These are phyloP conservation scores for Glebionis coronaria DNA, from an alignment of 129 eudicot species.

Conservation along the genomic window DNA sequence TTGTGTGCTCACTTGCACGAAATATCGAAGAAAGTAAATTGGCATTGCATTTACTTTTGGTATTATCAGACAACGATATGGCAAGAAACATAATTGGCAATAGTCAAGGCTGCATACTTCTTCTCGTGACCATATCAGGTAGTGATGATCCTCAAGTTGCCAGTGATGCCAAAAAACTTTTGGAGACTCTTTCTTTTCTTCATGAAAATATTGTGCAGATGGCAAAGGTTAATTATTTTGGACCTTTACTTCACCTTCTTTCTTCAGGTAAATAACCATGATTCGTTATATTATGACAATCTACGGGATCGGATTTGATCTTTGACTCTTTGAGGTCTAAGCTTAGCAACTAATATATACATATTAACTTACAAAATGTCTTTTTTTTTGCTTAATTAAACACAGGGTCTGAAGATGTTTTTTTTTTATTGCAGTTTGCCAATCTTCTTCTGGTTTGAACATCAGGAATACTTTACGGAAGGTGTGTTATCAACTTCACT, in stretches of 20 bases:
- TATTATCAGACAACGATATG: conserved; percentile 37
- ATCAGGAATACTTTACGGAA: conserved; percentile 39
- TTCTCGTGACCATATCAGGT: conserved; percentile 44
- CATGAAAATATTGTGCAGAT: conserved; percentile 46
- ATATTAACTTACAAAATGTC: background rate
- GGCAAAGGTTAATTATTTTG: conserved; percentile 49
- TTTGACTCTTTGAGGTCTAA: conserved; percentile 20
- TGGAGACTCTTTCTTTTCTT: conserved; percentile 42
- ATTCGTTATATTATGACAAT: background rate
- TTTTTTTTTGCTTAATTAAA: background rate
- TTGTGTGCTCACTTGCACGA: conserved; percentile 51
- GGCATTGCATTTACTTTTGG: conserved; percentile 44
- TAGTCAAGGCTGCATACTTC: conserved; percentile 54
- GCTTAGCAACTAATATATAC: background rate
- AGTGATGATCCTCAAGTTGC: conserved; percentile 50
- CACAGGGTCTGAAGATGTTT: conserved; percentile 38
- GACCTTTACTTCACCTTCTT: conserved; percentile 45
- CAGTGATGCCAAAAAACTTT: conserved; percentile 39
- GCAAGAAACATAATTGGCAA: conserved; percentile 36
- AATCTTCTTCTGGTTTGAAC: conserved; percentile 35
- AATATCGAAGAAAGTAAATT: conserved; percentile 46
- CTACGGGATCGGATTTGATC: conserved; percentile 6
- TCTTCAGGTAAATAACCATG: conserved; percentile 40
- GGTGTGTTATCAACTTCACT: conserved; percentile 22
- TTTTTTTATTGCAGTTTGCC: conserved; percentile 45